Conservation (phyloP, 352 stramenopile genomes). For the Phytophthora melonis region DNA sequence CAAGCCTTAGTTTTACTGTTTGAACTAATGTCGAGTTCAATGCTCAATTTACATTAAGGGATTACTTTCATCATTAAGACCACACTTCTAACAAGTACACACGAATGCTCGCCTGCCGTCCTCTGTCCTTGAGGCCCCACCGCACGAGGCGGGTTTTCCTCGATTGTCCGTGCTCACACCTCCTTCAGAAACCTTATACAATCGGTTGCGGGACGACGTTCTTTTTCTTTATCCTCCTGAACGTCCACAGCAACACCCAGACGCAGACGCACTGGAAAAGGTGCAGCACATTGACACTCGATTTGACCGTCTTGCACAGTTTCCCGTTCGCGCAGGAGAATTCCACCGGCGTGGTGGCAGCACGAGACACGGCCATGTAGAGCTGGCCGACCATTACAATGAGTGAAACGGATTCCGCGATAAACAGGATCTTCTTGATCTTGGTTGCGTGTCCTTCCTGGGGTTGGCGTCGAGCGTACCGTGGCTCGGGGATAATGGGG, state of each 20-base stretch:
- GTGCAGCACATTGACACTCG: conserved; percentile 46
- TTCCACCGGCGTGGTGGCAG: conserved; percentile 35
- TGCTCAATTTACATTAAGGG: background rate
- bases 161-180: background rate
- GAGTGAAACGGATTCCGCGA: conserved; percentile 51
- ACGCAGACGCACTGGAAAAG: conserved; percentile 43
- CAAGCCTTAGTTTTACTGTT: background rate
- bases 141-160: background rate
- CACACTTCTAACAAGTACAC: background rate
- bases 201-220: conserved; percentile 22
- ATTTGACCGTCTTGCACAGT: conserved; percentile 49
- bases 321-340: conserved; percentile 65
- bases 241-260: conserved; percentile 47
- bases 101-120: background rate
- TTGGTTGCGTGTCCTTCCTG: conserved; percentile 42
- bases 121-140: background rate
- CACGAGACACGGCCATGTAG: conserved; percentile 33
- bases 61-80: background rate
- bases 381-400: conserved; percentile 54
- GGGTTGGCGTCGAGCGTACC: conserved; percentile 19
- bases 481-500: conserved; percentile 21
- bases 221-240: conserved; percentile 37
- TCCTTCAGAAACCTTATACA: too few relatives aligned
- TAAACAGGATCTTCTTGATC: conserved; percentile 64
- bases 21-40: background rate